Conservation (phyloP, 345 rosid genomes). For the Leavenworthia alabamica region DNA sequence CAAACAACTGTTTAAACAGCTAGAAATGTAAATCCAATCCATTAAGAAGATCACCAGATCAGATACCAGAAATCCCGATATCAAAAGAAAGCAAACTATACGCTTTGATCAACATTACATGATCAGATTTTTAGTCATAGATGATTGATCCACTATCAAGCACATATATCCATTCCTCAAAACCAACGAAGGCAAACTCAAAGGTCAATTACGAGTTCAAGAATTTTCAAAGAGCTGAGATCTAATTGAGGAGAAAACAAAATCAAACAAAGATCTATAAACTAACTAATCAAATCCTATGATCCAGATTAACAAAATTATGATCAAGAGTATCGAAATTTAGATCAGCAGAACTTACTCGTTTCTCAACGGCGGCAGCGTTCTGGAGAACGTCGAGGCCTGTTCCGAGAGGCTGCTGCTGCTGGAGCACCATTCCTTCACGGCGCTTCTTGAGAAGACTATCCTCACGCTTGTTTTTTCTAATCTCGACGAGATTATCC, state of each 20-base stretch:
- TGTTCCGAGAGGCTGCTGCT: too few species aligned
- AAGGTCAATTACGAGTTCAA: not conserved
- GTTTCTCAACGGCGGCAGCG: slow-evolving; percentile 59
- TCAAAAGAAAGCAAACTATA: too few species aligned
- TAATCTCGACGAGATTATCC: slow-evolving; percentile 74
- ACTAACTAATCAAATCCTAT: slow-evolving; percentile 2
- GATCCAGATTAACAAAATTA: slow-evolving; percentile 6
- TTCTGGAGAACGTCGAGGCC: slow-evolving; percentile 38
- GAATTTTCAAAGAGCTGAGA: slow-evolving; percentile 5
- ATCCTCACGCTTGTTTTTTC: slow-evolving; percentile 68
- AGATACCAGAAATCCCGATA: not conserved
- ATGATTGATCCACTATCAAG: not conserved
- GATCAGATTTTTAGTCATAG: slow-evolving; percentile 2
- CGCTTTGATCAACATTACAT: slow-evolving; percentile 1
- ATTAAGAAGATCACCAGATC: not conserved
- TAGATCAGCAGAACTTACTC: slow-evolving; percentile 37
- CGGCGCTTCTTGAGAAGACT: slow-evolving; percentile 66
- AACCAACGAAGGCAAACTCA: not conserved
- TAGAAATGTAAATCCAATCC: slow-evolving; percentile 1
- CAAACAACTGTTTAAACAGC: not conserved
- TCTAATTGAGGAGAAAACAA: too few species aligned
- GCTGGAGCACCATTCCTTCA: too few species aligned
- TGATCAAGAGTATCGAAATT: too few species aligned
- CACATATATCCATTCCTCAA: not conserved
- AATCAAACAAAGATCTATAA: slow-evolving; percentile 20